phyloP scores from a whole-genome alignment of 2,329 filamentous ascomycete species.

The Pleoardoris graminearum region DNA sequence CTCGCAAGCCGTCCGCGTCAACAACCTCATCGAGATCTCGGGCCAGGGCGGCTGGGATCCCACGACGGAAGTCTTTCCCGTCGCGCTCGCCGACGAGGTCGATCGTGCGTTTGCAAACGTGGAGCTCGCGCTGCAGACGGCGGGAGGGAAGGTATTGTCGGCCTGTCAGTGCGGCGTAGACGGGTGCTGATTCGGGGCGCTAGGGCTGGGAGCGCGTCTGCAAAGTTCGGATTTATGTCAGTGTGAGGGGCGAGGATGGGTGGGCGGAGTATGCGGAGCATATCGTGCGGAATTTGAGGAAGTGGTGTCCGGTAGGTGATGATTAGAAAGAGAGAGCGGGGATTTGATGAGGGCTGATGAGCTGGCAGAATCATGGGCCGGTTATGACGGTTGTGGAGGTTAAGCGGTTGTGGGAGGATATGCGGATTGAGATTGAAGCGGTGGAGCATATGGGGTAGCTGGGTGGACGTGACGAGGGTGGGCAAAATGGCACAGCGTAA shows the following conservation, averaged over 20 bases:
- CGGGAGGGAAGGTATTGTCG: constrained; percentile 58
- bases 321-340: not conserved
- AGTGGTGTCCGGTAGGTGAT: constrained; percentile 18
- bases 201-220: constrained; percentile 58
- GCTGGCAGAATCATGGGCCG: constrained; percentile 22
- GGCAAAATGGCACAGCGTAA: too few relatives aligned
- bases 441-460: constrained; percentile 21
- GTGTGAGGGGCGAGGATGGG: not conserved
- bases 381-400: constrained; percentile 30
- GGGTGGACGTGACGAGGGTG: not conserved
- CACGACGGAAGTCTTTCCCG: constrained; percentile 25
- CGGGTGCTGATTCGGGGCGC: too few relatives aligned
- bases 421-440: constrained; percentile 34
- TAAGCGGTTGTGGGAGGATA: constrained; percentile 22
- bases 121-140: constrained; percentile 54
- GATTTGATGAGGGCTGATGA: not conserved
- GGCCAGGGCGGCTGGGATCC: constrained; percentile 36
- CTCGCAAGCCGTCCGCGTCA: constrained; percentile 33
- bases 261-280: constrained; percentile 15
- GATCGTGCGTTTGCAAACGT: constrained; percentile 58
- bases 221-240: constrained; percentile 26
- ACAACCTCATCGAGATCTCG: constrained; percentile 29
- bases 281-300: constrained; percentile 21
- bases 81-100: constrained; percentile 23
- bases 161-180: too few relatives aligned